Evolutionary conservation across 345 rosid genomes (phyloP).

Genomic region (Mangifera indica): DNA sequence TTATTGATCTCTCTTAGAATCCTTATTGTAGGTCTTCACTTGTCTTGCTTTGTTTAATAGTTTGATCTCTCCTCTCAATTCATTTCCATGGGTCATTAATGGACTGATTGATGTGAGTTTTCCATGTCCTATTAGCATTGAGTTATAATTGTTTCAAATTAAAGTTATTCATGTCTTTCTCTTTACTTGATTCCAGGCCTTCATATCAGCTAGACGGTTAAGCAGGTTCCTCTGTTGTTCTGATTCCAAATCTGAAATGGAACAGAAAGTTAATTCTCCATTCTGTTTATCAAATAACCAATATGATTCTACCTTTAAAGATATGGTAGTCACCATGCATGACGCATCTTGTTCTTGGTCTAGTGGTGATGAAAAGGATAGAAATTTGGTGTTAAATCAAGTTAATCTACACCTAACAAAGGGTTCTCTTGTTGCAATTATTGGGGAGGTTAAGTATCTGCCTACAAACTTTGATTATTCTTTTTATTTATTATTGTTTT

Average conservation of each 20-base stretch:
- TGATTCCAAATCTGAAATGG: slow-evolving; percentile 39
- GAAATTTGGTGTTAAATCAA: slow-evolving; percentile 51
- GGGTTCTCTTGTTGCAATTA: slow-evolving; percentile 63
- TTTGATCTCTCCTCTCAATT: slow-evolving; percentile 88
- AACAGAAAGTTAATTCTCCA: slow-evolving; percentile 22
- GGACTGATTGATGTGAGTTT: slow-evolving; percentile 88
- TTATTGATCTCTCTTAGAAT: slow-evolving; percentile 14
- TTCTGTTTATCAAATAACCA: slow-evolving; percentile 28
- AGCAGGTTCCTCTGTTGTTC: slow-evolving; percentile 72
- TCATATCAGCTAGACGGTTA: slow-evolving; percentile 80
- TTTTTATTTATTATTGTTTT: background rate
- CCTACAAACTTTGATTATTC: slow-evolving; percentile 3
- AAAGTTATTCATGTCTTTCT: slow-evolving; percentile 17
- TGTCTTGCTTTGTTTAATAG: slow-evolving; percentile 87
- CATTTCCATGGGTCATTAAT: slow-evolving; percentile 96
- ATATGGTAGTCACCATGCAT: slow-evolving; percentile 48
- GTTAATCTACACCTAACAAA: slow-evolving; percentile 59
- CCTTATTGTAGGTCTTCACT: slow-evolving; percentile 74
- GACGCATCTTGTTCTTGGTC: slow-evolving; percentile 81
- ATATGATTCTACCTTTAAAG: slow-evolving; percentile 35
- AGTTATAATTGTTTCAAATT: slow-evolving; percentile 8
- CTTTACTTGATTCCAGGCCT: slow-evolving; percentile 47
- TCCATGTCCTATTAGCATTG: slow-evolving; percentile 16
- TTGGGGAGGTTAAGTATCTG: slow-evolving; percentile 70
- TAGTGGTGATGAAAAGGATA: slow-evolving; percentile 37